phyloP scores from a whole-genome alignment of 805 yeast species.

The Kluyveromyces starmeri region DNA sequence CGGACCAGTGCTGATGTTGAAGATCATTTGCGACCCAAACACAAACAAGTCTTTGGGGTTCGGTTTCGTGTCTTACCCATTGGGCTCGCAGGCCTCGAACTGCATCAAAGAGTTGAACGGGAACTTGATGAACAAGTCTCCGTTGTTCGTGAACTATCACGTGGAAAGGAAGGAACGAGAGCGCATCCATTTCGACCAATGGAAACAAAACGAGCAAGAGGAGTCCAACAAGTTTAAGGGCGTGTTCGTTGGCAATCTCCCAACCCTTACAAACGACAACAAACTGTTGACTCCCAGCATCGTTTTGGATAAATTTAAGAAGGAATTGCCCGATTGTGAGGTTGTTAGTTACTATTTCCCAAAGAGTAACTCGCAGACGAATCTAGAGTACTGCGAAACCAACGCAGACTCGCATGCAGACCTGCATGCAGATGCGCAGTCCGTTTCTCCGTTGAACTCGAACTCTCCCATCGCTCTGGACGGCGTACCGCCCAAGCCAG shows the following conservation, averaged over 20 bases:
- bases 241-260: constrained; percentile 46
- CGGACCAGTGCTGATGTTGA: constrained; percentile 39
- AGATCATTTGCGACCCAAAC: constrained; percentile 37
- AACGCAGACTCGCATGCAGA: neutral
- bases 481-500: no score
- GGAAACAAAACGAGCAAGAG: constrained; percentile 36
- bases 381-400: constrained; percentile 8
- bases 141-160: constrained; percentile 49
- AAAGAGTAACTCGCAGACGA: constrained; percentile 13
- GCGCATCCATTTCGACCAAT: constrained; percentile 26
- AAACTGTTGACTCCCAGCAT: constrained; percentile 19
- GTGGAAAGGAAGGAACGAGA: constrained; percentile 55
- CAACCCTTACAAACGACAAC: constrained; percentile 31
- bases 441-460: no score
- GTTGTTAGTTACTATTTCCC: constrained; percentile 27
- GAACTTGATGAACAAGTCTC: constrained; percentile 22
- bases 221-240: constrained; percentile 37
- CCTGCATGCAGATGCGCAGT: neutral
- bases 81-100: constrained; percentile 47
- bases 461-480: no score
- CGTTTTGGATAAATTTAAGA: constrained; percentile 35
- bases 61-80: constrained; percentile 61
- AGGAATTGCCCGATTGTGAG: constrained; percentile 37
- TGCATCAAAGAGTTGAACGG: constrained; percentile 54
- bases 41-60: constrained; percentile 36